Base-by-base conservation (phyloP, 352 stramenopile species). In the Saprolegnia parasitica region DNA sequence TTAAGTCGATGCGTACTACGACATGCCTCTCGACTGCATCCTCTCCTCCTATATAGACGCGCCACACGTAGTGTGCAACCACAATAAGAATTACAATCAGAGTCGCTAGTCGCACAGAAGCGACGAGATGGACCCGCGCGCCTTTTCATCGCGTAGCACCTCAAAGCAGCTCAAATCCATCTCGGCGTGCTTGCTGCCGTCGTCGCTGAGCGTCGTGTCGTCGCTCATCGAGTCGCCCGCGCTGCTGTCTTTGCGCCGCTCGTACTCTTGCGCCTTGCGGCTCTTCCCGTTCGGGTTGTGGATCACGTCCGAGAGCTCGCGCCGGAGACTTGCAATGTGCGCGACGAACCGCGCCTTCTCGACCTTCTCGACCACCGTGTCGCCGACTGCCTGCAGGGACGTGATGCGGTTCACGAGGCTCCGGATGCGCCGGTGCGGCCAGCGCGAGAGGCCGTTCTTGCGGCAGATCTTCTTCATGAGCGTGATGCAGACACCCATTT, bases 381-480 rank as follows among this genome's bases (percentile, higher is more conserved):
- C 76, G 10, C 78, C 76, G n/a, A 90, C 77, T 15, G 88, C 78
- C 65, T 93, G 82, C 5, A 91, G 71, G 60, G 82, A 89, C 45
- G 79, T 88, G 57, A 93, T 93, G 18, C 84, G 79, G 71, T 93
- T 93, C 50, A 91, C 83, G 37, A 93, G 81, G 54, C 82, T 90
- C 32, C 83, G 83, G 68, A 93, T 93, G 32, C 82, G 81, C 50
- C 86, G 80, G 61, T 93, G 86, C n/a, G 86, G 86, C 86, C 86
- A 93, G 10, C 86, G 86, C 50, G 83, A 73, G 55, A 93, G 80
- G 10, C 86, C 86, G 67, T 93, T 93, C 67, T 81, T 81, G 40
- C 86, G 83, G 58, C 86, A 93, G 58, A 93, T 93, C 58, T 93
- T 93, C 76, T 93, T 93, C 81, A 93, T 90, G 55, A 93, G 75